A percentile compares a stretch with the other conserved stretches of the same genome.
phyloP scores from a whole-genome alignment of 345 rosid genomes.

The Salix koriyanagi region DNA sequence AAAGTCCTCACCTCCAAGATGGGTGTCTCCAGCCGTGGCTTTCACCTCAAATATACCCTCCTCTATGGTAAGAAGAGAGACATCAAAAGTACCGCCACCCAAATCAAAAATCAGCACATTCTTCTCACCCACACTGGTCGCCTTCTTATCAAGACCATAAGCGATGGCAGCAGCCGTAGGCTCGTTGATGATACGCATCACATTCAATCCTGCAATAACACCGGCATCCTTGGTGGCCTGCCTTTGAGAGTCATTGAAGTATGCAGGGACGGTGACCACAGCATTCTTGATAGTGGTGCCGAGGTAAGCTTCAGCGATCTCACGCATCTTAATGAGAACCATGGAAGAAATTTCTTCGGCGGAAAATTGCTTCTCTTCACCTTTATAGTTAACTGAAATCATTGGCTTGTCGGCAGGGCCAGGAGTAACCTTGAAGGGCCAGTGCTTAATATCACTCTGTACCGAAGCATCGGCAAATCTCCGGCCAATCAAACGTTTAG shows the following conservation, averaged over 20 bases:
- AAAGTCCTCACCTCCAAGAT: conserved; percentile 12
- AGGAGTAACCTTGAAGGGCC: conserved; percentile 27
- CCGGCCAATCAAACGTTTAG: conserved; percentile 32
- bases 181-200: conserved; percentile 16
- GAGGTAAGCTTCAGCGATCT: conserved; percentile 15
- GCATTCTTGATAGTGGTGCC: conserved; percentile 10
- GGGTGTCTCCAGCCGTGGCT: conserved; percentile 17
- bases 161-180: conserved; percentile 19
- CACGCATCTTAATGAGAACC: conserved; percentile 17
- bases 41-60: conserved; percentile 12
- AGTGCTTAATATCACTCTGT: conserved; percentile 23
- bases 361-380: conserved; percentile 6
- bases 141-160: conserved; percentile 17
- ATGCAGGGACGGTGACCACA: conserved; percentile 17
- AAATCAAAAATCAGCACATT: conserved; percentile 16
- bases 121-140: conserved; percentile 6
- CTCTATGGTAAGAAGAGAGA: conserved; percentile 7
- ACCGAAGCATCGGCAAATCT: conserved; percentile 20
- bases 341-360: conserved; percentile 16
- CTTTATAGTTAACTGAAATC: conserved; percentile 18
- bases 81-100: conserved; percentile 19
- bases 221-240: conserved; percentile 23
- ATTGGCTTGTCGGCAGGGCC: conserved; percentile 33
- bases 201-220: conserved; percentile 12
- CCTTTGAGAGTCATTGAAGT: conserved; percentile 17